Evolutionary conservation across 192 early-diverging fungal species (phyloP).

Genomic region (Funneliformis mosseae): DNA sequence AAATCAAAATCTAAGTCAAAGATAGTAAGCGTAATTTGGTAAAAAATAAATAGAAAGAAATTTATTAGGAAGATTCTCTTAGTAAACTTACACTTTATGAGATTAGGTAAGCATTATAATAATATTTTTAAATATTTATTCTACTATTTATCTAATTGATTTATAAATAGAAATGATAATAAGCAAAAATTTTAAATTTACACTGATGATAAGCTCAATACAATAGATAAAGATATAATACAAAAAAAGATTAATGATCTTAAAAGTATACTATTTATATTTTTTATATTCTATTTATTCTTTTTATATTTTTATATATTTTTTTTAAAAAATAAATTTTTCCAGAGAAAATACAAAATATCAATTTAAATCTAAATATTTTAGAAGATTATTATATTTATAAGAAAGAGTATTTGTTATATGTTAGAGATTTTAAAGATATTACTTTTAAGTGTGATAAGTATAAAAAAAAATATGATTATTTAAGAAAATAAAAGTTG

Average conservation of each 20-base stretch:
- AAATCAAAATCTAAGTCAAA: conserved; percentile 68
- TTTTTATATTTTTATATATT: not conserved
- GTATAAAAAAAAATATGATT: conserved; percentile 74
- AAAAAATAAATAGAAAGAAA: conserved; percentile 60
- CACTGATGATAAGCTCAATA: conserved; percentile 62
- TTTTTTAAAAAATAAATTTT: not conserved
- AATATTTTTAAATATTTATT: conserved; percentile 9
- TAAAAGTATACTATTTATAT: too few relatives aligned
- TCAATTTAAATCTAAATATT: conserved; percentile 84
- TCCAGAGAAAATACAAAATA: conserved; percentile 39
- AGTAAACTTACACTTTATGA: conserved; percentile 58
- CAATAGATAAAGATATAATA: conserved; percentile 67
- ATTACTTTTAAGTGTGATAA: conserved; percentile 73
- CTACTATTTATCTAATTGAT: conserved; percentile 11
- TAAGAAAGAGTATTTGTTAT: conserved; percentile 69
- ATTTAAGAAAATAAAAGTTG: conserved; percentile 73
- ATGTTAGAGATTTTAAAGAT: conserved; percentile 74
- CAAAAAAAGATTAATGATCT: conserved; percentile 72
- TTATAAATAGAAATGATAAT: conserved; percentile 36
- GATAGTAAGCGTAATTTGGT: conserved; percentile 59
- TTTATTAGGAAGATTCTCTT: conserved; percentile 54
- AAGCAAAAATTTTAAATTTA: conserved; percentile 58
- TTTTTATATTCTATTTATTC: not conserved
- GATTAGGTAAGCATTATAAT: conserved; percentile 40
- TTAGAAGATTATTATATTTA: conserved; percentile 85